Base-by-base conservation (phyloP, 2,329 filamentous ascomycete species). In the Neonectria sp. region DNA sequence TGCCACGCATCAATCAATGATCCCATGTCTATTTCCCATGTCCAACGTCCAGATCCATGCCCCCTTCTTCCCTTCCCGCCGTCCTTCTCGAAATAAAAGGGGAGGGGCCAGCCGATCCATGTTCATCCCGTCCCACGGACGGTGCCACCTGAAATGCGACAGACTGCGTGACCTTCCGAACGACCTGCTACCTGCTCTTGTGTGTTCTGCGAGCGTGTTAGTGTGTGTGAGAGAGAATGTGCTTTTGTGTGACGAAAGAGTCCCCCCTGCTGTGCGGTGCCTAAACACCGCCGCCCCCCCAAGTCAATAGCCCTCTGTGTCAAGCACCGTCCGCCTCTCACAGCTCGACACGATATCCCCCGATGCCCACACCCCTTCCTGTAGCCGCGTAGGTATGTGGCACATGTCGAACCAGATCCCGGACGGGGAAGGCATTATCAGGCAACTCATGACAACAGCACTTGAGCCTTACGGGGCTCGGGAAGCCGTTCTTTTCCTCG, bases 341-440 rank as follows among this genome's bases (percentile, higher is more conserved):
- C 69, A 77, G 75, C 55, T 67, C 72, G 77, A 79, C 77, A 79
- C 77, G 77, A 79, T 68, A 73, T 59, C 68, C 27, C 57, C 49
- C 57, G 15, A 46, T 31, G 33, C 57, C 51, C 56, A 64, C 65
- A 46, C 53, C 29, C 55, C 57, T 21, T 53, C 51, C n/a, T 3
- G 29, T 35, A 24, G 27, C 31, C 24, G 60, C 59, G 56, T 59
- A 45, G 55, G 21, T 65, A 66, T 73, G 72, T 76, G 71, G 72
- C 74, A 75, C 74, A 74, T 69, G 70, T 65, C 55, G 58, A 65
- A 55, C 51, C 60, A 25, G 60, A 8, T 21, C 31, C 51, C 15
- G n/a, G 9, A 45, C 17, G 8, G 48, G 21, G 13, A 57, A 27
- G 21, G 51, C 51, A 49, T 35, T 51, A 57, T 37, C 55, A 45